phyloP scores from a whole-genome alignment of 352 stramenopile species.

The Elongisporangium senticosum region DNA sequence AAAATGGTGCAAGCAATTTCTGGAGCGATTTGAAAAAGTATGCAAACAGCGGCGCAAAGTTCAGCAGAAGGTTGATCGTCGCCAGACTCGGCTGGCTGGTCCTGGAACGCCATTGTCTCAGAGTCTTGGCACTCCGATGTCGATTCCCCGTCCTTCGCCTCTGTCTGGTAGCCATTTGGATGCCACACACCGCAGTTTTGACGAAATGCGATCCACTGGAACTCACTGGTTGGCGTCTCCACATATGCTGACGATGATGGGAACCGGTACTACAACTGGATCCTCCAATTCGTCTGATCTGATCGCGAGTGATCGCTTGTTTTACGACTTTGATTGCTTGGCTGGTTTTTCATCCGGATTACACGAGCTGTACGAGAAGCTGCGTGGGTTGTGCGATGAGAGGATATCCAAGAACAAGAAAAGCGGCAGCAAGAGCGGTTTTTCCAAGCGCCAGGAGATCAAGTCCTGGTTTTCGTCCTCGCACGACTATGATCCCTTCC shows the following conservation, averaged over 20 bases:
- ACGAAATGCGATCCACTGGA: slow-evolving; percentile 35
- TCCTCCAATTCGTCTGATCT: neutral
- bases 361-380: slow-evolving; percentile 64
- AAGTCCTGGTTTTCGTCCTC: slow-evolving; percentile 83
- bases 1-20: slow-evolving; percentile 72
- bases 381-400: slow-evolving; percentile 46
- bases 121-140: neutral
- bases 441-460: slow-evolving; percentile 77
- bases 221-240: slow-evolving; percentile 8
- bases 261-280: neutral
- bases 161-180: slow-evolving; percentile 11
- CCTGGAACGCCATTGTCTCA: slow-evolving; percentile 21
- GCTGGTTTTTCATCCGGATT: slow-evolving; percentile 46
- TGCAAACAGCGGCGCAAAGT: slow-evolving; percentile 57
- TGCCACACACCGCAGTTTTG: slow-evolving; percentile 24
- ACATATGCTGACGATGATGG: neutral
- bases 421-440: slow-evolving; percentile 25
- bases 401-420: slow-evolving; percentile 58
- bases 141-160: neutral
- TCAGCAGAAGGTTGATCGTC: slow-evolving; percentile 40
- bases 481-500: slow-evolving; percentile 76
- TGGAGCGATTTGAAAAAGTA: slow-evolving; percentile 68
- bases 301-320: slow-evolving; percentile 24
- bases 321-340: slow-evolving; percentile 59
- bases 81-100: slow-evolving; percentile 13